Evolutionary conservation across 2,329 filamentous ascomycete species (phyloP), one percentile per base, ranked within the genome.

Genomic region (Dryadomyces quercivorus): DNA sequence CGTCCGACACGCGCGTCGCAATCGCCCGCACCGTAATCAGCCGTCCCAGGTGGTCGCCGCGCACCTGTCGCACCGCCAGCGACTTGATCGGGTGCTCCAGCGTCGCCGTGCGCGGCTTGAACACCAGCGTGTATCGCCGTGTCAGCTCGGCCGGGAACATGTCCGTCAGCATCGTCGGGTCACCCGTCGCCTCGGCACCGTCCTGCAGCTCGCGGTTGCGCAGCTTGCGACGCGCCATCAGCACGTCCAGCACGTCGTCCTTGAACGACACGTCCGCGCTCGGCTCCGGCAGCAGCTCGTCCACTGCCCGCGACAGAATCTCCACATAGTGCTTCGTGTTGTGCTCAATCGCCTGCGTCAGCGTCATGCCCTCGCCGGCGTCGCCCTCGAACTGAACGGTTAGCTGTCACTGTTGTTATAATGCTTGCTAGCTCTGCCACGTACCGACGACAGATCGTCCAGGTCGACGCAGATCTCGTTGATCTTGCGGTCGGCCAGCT

Each of bases 261-360:
- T 97, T 97, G 77, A 95, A 97, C 80, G 80, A 91, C 61, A 92
- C 78, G 60, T 95, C 89, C 53, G 76, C 76, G 15, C 81, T 86
- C 44, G 91, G 85, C 58, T 79, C 75, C 1, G 93, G 93, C 78
- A 98, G 82, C 53, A 88, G 78, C 56, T 83, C 85, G 71, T 98
- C 93, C 47, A 96, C 84, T 8, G 93, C 93, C 60, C 86, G 79
- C 2, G 92, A 92, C 56, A 97, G 71, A 56, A 97, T 80, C 64
- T 98, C 93, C 61, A 97, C 84, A 66, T 98, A 98, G 68, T 95
- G 93, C 65, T 93, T 87, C 16, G 93, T 89, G 70, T 98, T 98
- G 61, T 77, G 79, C 72, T 93, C 88, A 63, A 98, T 86, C 1
- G 87, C 94, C 49, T 86, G 80, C 20, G 95, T 85, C 50, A 97